Evolutionary conservation across 257 asterid genomes (phyloP).

Genomic region (Ocimum tenuiflorum): DNA sequence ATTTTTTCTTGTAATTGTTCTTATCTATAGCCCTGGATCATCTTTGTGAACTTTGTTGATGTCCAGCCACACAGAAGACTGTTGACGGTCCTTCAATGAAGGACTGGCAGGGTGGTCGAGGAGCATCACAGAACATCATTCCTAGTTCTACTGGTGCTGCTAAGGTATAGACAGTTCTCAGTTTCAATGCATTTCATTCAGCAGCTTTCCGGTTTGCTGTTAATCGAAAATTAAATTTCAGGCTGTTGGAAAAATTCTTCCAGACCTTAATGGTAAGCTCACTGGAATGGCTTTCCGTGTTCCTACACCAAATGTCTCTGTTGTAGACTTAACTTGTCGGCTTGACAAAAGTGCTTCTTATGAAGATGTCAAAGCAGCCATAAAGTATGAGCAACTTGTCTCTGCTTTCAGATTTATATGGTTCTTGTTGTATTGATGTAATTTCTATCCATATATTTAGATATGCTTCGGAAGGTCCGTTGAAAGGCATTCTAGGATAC

Average conservation of each 20-base stretch:
- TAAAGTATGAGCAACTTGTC: constrained; percentile 45
- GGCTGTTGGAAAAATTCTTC: constrained; percentile 99
- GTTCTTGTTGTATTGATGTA: background rate
- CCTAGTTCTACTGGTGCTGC: constrained; percentile 99
- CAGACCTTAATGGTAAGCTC: constrained; percentile 92
- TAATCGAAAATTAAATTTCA: constrained; percentile 22
- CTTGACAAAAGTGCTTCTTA: constrained; percentile 84
- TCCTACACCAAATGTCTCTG: constrained; percentile 95
- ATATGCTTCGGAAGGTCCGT: constrained; percentile 87
- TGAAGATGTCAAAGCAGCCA: constrained; percentile 91
- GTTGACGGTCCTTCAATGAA: constrained; percentile 99
- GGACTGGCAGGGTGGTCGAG: constrained; percentile 99
- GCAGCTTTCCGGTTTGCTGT: background rate
- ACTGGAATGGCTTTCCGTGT: constrained; percentile 99
- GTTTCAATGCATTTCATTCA: background rate
- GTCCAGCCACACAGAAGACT: constrained; percentile 93
- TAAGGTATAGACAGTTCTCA: constrained; percentile 45
- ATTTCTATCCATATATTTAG: constrained; percentile 30
- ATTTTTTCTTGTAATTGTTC: background rate
- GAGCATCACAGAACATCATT: constrained; percentile 95
- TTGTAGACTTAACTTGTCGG: constrained; percentile 93
- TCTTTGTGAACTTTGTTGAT: constrained; percentile 8
- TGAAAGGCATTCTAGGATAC: constrained; percentile 93
- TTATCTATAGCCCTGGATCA: constrained; percentile 16
- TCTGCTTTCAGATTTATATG: constrained; percentile 1